Evolutionary conservation across 352 stramenopile genomes (phyloP), one percentile per base, ranked within the genome.

Genomic region (Aphanomyces invadans): DNA sequence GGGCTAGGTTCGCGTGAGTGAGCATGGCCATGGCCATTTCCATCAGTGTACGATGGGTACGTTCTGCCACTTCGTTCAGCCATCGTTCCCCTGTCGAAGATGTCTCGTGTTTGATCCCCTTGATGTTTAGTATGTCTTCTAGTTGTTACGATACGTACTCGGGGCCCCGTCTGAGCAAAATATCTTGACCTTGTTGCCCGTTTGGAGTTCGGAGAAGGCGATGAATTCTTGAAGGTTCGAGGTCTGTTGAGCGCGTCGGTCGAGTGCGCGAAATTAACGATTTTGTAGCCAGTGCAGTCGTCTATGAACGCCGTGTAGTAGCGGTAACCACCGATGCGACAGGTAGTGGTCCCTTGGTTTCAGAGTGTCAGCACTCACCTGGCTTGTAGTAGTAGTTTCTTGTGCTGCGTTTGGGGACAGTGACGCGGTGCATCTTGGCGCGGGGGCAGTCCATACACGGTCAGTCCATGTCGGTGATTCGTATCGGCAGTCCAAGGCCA

Each of bases 31-130:
- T 49, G 19, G 70, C 66, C 26, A 63, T 70, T 39, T 75, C 69
- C 39, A 76, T 73, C 1, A 74, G 46, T 0, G 63, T 73, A 0
- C 65, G 46, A 38, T 79, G 75, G 62, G 74, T 71, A 1, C 72
- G 36, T 44, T 79, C 71, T 12, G 70, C 71, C 2, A 79, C 45
- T 1, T 65, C 66, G 33, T 77, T 75, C 49, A 74, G 74, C 53
- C 75, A 72, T n/a, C 67, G 68, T 7, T 62, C 75, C 45, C 74
- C 74, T 0, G 66, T 62, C 0, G 71, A 32, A 7, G 72, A 69
- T 1, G 7, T 26, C 65, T 78, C 62, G n/a, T 80, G 70, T 17
- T 67, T n/a, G 51, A 79, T 78, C 1, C 65, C 70, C 15, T 54
- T 38, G 51, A 61, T 12, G 0, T 63, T n/a, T 36, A 61, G 73